Percentiles rank a stretch among this genome's conserved stretches.
These are phyloP conservation scores for Cladophialophora immunda DNA, from an alignment of 2,329 filamentous ascomycete species.

Conservation along the genomic window DNA sequence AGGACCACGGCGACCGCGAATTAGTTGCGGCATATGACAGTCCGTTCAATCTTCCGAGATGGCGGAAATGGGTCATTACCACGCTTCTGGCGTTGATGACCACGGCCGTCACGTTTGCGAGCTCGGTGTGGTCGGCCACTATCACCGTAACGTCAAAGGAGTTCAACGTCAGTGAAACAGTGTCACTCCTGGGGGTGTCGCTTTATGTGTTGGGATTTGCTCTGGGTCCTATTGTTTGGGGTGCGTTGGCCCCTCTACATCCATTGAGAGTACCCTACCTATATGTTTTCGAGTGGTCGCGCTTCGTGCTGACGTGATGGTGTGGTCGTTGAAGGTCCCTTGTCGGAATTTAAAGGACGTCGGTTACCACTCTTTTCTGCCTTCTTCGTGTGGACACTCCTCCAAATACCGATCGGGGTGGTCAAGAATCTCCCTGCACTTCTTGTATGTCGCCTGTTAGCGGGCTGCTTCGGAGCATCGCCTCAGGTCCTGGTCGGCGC, in stretches of 20 bases:
- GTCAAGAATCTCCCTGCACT: constrained; percentile 73
- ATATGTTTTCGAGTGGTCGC: constrained; percentile 3
- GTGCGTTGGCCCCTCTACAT: constrained; percentile 9
- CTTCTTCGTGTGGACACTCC: constrained; percentile 69
- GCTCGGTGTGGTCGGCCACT: constrained; percentile 34
- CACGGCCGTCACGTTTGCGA: constrained; percentile 58
- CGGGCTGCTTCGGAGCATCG: constrained; percentile 50
- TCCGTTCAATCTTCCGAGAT: constrained; percentile 27
- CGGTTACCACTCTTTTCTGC: constrained; percentile 63
- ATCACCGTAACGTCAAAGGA: constrained; percentile 28
- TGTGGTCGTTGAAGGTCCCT: constrained; percentile 36
- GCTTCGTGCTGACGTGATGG: constrained; percentile 7
- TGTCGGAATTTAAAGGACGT: constrained; percentile 46
- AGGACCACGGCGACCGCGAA: constrained; percentile 12
- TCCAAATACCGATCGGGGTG: constrained; percentile 70
- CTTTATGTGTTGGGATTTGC: constrained; percentile 63
- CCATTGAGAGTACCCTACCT: neutral
- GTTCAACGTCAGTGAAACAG: constrained; percentile 44
- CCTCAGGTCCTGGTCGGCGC: constrained; percentile 75
- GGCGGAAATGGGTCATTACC: constrained; percentile 54
- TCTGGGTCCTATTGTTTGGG: constrained; percentile 61
- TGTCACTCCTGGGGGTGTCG: constrained; percentile 65
- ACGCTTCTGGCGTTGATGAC: constrained; percentile 47
- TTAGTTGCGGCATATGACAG: constrained; percentile 18
- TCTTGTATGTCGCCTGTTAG: constrained; percentile 71